Evolutionary conservation across 805 yeast genomes (phyloP).

Genomic region (Priceomyces medius): DNA sequence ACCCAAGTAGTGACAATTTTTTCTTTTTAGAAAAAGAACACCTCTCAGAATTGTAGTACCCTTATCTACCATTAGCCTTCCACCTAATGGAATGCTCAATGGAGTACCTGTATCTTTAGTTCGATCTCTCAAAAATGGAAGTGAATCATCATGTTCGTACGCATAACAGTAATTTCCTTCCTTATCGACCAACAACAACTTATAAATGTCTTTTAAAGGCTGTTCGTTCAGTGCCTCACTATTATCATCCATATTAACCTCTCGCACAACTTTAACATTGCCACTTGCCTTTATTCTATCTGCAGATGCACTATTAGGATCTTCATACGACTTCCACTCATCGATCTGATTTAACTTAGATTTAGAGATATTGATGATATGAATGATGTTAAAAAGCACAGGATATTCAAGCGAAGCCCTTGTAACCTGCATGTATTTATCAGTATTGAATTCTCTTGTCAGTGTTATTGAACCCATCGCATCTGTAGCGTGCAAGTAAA

Average conservation of each 20-base stretch:
- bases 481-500: no score
- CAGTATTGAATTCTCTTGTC: constrained; percentile 10
- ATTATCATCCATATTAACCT: constrained; percentile 46
- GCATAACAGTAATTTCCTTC: constrained; percentile 54
- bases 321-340: constrained; percentile 48
- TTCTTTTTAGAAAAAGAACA: constrained; percentile 34
- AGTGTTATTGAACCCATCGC: neutral
- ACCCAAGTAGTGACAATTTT: constrained; percentile 33
- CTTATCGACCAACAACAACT: constrained; percentile 57
- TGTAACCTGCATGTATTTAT: constrained; percentile 9
- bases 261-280: constrained; percentile 39
- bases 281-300: constrained; percentile 46
- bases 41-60: constrained; percentile 52
- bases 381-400: constrained; percentile 53
- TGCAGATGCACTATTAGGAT: constrained; percentile 58
- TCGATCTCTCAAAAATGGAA: constrained; percentile 45
- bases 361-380: constrained; percentile 51
- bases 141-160: constrained; percentile 49
- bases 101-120: constrained; percentile 23
- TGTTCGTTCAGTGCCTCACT: constrained; percentile 4
- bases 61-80: constrained; percentile 50
- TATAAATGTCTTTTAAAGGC: constrained; percentile 33
- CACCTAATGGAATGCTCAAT: constrained; percentile 51
- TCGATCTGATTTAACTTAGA: constrained; percentile 57
- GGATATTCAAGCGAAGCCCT: constrained; percentile 14